Evolutionary conservation across 2,329 filamentous ascomycete genomes (phyloP).

Genomic region (Colletotrichum endophyticum): DNA sequence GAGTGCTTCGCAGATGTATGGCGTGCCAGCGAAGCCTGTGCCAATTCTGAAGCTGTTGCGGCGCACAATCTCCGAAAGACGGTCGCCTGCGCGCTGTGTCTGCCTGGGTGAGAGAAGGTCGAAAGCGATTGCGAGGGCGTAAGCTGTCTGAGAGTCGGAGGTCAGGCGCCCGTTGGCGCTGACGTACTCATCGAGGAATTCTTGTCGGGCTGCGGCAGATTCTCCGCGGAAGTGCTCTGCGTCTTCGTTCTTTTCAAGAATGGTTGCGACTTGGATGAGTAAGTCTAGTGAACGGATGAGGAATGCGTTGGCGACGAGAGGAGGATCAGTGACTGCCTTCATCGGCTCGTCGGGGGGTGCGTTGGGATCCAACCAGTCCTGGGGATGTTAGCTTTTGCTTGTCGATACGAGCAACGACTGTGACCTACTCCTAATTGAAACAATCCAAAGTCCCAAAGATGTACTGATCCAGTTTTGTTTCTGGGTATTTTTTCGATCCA

Average conservation of each 20-base stretch:
- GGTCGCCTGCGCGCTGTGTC: background rate
- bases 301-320: conserved; percentile 35
- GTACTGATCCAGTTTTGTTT: background rate
- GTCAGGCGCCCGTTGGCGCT: conserved; percentile 14
- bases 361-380: conserved; percentile 36
- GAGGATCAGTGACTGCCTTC: conserved; percentile 30
- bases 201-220: background rate
- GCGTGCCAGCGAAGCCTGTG: conserved; percentile 29
- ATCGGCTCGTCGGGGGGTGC: conserved; percentile 31
- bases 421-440: conserved; percentile 1
- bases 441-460: background rate
- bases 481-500: background rate
- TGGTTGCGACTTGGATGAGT: background rate
- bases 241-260: background rate
- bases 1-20: conserved; percentile 23
- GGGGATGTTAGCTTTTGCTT: background rate
- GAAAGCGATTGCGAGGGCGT: conserved; percentile 25
- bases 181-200: conserved; percentile 28
- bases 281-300: conserved; percentile 23
- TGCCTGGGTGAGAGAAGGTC: conserved; percentile 7
- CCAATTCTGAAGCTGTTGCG: conserved; percentile 8
- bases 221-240: background rate
- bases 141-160: conserved; percentile 25
- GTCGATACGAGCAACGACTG: rapidly evolving
- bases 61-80: conserved; percentile 1